These are phyloP conservation scores for Beta lomatogona DNA, from an alignment of 179 eudicot genomes.

Conservation along the genomic window DNA sequence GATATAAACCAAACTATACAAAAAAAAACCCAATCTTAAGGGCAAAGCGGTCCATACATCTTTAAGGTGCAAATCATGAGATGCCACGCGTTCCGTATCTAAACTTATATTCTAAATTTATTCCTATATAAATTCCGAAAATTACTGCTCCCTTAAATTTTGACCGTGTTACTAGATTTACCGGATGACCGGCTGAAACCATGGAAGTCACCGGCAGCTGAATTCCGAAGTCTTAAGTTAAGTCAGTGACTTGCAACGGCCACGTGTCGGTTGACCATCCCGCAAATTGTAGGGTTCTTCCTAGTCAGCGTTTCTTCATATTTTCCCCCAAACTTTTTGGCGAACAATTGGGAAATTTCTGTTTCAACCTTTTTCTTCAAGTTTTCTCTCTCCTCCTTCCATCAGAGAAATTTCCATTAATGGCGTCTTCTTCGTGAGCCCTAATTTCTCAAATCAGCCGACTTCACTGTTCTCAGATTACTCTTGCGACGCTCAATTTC, in stretches of 20 bases:
- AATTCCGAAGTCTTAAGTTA: neutral
- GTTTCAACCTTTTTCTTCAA: neutral
- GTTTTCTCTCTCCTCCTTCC: constrained; percentile 19
- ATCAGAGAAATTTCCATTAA: constrained; percentile 15
- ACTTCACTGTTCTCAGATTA: neutral
- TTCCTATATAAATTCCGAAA: neutral
- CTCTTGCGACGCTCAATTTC: neutral
- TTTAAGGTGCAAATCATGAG: neutral
- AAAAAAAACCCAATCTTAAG: neutral
- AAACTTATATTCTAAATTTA: neutral
- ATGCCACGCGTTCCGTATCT: constrained; percentile 1
- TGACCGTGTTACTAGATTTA: neutral
- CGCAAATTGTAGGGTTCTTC: constrained; percentile 9
- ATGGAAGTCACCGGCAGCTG: constrained; percentile 11
- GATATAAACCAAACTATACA: too few species aligned
- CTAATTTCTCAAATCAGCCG: constrained; percentile 30
- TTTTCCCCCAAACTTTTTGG: constrained; percentile 32
- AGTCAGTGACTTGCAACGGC: neutral
- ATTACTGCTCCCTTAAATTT: neutral
- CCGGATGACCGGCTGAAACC: neutral
- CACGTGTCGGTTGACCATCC: constrained; percentile 23
- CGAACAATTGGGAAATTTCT: constrained; percentile 16
- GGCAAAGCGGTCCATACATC: neutral
- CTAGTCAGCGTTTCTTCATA: constrained; percentile 22
- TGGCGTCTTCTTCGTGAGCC: constrained; percentile 28